Base-by-base conservation (phyloP, 768 basidiomycete species). In the Leccinum uliginosum region DNA sequence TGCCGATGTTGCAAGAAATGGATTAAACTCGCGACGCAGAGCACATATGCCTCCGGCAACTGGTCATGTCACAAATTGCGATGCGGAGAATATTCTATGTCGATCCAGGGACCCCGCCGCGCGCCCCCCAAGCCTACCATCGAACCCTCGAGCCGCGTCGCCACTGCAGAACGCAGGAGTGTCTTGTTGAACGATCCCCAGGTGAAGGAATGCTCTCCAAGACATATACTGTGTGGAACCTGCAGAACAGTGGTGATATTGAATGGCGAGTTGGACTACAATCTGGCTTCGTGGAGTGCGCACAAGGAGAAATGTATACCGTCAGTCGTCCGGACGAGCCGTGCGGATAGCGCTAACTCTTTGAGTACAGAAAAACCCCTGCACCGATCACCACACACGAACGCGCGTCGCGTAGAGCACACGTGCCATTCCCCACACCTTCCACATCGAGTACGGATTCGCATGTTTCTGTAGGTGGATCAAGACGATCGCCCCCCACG, bases 1-100 rank as follows among this genome's bases (percentile, higher is more conserved):
- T 91, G 89, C 67, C 78, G 77, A 60, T 75, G 74, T 35, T 91
- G 89, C 66, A 71, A 80, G 53, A 82, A 77, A 57, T 88, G 86
- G 86, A 76, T 90, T 55, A 76, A 72, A 49, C 73, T 89, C 26
- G 74, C 79, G 26, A 63, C 67, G 15, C 32, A 9, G 1, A 62
- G 65, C 7, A 63, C 70, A 2, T 89, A 86, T 66, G 62, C 66
- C 27, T 56, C 78, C 45, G 43, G 57, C 34, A 81, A 83, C 58
- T 90, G 88, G 88, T 74, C 73, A 12, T 50, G 51, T 8, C 89
- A 89, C 62, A 74, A 76, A 55, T 62, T 65, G 27, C 71, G 70
- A 17, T 87, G 87, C 65, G 40, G 40, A 43, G 10, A 43, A 43
- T 9, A 19, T 10, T 19, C 40, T 2, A 66, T 70, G 29, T 75